phyloP scores from a whole-genome alignment of 164 flowering plant species.

The Echeveria elegans region DNA sequence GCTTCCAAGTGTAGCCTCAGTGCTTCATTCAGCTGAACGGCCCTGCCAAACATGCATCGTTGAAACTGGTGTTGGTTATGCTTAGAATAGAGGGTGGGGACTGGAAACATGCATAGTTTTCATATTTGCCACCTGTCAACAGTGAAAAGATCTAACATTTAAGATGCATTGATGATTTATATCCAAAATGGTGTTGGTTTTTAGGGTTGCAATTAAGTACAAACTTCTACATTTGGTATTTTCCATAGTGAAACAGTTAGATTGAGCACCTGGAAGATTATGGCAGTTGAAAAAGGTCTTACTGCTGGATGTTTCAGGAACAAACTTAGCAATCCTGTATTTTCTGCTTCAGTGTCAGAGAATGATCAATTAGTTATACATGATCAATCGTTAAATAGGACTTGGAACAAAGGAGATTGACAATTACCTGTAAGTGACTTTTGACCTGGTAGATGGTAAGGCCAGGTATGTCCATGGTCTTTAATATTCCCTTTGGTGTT shows the following conservation, averaged over 20 bases:
- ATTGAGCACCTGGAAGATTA: no score
- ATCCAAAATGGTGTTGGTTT: no score
- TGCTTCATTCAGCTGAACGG: slow-evolving; percentile 53
- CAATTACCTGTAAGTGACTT: slow-evolving; percentile 85
- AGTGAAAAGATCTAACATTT: background rate
- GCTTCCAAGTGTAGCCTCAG: slow-evolving; percentile 35
- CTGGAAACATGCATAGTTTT: slow-evolving; percentile 16
- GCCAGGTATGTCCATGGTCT: slow-evolving; percentile 46
- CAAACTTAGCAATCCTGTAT: slow-evolving; percentile 50
- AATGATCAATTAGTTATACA: no score
- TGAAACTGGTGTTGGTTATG: no score
- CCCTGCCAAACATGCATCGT: slow-evolving; percentile 20
- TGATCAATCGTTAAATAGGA: no score
- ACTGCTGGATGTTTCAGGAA: slow-evolving; percentile 39
- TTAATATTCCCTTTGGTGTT: no score
- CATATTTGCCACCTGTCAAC: slow-evolving; percentile 33
- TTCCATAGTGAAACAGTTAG: no score
- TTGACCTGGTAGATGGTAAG: slow-evolving; percentile 64
- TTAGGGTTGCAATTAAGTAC: no score
- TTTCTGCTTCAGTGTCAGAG: slow-evolving; percentile 26
- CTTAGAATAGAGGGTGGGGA: no score
- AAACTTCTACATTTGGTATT: no score
- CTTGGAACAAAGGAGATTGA: no score
- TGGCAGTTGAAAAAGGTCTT: no score
- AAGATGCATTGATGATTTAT: background rate